These are phyloP conservation scores for Exophiala aquamarina DNA, from an alignment of 2,329 filamentous ascomycete genomes.

Conservation along the genomic window DNA sequence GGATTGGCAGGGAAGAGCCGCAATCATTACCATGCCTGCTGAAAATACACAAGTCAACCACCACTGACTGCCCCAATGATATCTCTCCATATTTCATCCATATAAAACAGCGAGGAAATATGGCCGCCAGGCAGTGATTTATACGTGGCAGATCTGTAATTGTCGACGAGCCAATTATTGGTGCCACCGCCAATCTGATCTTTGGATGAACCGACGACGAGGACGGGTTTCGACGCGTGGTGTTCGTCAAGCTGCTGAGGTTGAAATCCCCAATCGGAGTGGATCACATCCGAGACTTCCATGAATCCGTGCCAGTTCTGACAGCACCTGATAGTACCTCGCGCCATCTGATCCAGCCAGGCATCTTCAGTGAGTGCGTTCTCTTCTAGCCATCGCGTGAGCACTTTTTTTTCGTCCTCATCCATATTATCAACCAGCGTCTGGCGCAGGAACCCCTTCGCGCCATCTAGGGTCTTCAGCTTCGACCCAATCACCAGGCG, in stretches of 20 bases:
- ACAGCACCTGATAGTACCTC: neutral
- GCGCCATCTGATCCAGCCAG: neutral
- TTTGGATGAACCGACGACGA: no score
- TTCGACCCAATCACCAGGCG: no score
- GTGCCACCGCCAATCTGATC: conserved; percentile 1
- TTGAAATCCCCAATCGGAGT: conserved; percentile 4
- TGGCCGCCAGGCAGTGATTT: conserved; percentile 1
- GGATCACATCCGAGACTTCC: conserved; percentile 5
- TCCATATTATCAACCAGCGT: neutral
- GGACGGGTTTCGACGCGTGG: conserved; percentile 1
- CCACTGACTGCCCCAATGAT: no score
- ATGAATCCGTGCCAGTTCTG: conserved; percentile 4
- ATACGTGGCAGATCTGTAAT: conserved; percentile 4
- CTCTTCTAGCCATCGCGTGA: neutral
- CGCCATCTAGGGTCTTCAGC: neutral
- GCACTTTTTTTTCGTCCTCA: neutral
- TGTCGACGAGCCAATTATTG: conserved; percentile 1
- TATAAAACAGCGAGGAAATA: conserved; percentile 1
- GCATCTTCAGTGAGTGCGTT: neutral
- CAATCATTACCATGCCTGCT: no score
- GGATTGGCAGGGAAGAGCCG: no score
- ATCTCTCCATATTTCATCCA: conserved; percentile 6
- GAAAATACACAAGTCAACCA: no score
- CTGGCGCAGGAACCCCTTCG: conserved; percentile 1
- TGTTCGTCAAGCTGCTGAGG: neutral